These are phyloP conservation scores for Alternaria sp. DNA, from an alignment of 2,329 filamentous ascomycete species.

Conservation along the genomic window DNA sequence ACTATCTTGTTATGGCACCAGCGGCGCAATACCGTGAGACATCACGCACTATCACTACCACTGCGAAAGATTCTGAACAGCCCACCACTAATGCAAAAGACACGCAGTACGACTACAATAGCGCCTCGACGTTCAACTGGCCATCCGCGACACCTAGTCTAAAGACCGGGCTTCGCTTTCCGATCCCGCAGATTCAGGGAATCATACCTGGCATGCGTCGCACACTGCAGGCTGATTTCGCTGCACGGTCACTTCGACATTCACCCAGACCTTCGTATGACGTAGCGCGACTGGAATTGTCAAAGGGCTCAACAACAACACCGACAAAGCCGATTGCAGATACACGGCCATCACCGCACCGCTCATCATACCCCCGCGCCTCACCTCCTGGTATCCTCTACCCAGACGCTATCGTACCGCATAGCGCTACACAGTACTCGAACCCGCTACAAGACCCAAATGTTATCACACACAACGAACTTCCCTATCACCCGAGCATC, in stretches of 20 bases:
- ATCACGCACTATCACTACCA: background rate
- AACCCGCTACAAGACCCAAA: background rate
- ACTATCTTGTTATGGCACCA: background rate
- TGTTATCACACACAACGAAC: background rate
- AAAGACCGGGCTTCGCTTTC: background rate
- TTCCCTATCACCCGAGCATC: background rate
- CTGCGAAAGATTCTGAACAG: background rate
- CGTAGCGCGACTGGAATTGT: background rate
- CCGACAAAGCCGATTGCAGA: background rate
- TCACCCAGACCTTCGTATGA: background rate
- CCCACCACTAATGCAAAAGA: background rate
- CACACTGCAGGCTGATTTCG: background rate
- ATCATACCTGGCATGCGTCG: slow-evolving; percentile 1
- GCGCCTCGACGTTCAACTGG: background rate
- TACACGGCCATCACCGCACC: background rate
- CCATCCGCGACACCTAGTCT: background rate
- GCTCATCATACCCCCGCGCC: slow-evolving; percentile 7
- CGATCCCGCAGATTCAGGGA: slow-evolving; percentile 1
- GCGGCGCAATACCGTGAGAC: background rate
- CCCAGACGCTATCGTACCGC: slow-evolving; percentile 12
- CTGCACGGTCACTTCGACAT: background rate
- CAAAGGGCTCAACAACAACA: background rate
- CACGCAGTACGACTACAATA: background rate
- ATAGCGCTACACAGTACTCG: background rate
- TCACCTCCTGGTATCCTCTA: slow-evolving; percentile 15